Evolutionary conservation across 1,284 basidiomycete genomes (phyloP).

Genomic region (Apiotrichum montevideense): DNA sequence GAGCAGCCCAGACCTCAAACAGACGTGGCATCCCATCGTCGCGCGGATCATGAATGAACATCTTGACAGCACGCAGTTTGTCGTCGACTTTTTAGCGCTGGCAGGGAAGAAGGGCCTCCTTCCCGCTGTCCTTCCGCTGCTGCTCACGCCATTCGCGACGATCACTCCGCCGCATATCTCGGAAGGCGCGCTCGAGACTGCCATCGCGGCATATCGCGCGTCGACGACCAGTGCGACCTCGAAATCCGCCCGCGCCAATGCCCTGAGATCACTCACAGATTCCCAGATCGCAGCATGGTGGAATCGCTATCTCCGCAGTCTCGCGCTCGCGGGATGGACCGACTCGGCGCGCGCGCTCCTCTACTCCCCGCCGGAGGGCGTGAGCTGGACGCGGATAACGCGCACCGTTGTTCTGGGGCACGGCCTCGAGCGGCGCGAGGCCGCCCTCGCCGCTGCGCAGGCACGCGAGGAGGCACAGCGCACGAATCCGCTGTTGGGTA

Average conservation of each 20-base stretch:
- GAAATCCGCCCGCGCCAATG: slow-evolving; percentile 13
- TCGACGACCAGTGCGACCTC: slow-evolving; percentile 20
- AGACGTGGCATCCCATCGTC: slow-evolving; percentile 28
- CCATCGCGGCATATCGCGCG: slow-evolving; percentile 15
- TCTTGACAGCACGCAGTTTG: slow-evolving; percentile 17
- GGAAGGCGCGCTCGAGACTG: slow-evolving; percentile 8
- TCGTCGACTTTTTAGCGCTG: slow-evolving; percentile 21
- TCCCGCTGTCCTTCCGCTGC: slow-evolving; percentile 22
- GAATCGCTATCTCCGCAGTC: slow-evolving; percentile 24
- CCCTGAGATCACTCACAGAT: slow-evolving; percentile 5
- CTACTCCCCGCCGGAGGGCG: slow-evolving; percentile 14
- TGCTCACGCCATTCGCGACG: slow-evolving; percentile 23
- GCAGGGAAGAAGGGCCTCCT: slow-evolving; percentile 30
- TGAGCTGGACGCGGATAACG: slow-evolving; percentile 19
- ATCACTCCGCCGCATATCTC: slow-evolving; percentile 17
- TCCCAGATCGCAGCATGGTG: slow-evolving; percentile 22
- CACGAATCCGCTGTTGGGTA: neutral
- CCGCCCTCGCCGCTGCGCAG: neutral
- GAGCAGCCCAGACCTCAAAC: slow-evolving; percentile 19
- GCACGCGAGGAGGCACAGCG: neutral
- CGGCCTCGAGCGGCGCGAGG: neutral
- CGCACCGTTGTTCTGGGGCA: slow-evolving; percentile 7
- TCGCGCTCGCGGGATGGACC: slow-evolving; percentile 26
- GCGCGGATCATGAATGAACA: slow-evolving; percentile 15
- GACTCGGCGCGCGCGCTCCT: slow-evolving; percentile 19